A percentile compares a stretch with the other conserved stretches of the same genome.
These are phyloP conservation scores for Theobroma cacao DNA, from an alignment of 345 rosid species.

Conservation along the genomic window DNA sequence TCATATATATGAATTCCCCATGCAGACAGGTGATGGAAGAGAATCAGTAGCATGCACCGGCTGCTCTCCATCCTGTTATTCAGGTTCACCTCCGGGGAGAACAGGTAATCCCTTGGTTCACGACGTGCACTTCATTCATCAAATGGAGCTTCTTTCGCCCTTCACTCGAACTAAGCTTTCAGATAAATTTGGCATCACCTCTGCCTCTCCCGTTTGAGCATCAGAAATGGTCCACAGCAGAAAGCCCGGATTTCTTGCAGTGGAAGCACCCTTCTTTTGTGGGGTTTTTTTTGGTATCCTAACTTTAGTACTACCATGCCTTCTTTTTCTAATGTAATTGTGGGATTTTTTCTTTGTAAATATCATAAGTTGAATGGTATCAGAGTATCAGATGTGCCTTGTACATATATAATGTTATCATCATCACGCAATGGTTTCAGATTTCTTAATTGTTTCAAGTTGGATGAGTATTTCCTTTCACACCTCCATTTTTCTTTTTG, in stretches of 20 bases:
- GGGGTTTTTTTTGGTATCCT: slow-evolving; percentile 9
- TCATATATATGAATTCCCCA: background rate
- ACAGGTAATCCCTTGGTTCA: slow-evolving; percentile 68
- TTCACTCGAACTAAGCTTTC: slow-evolving; percentile 54
- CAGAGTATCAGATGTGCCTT: background rate
- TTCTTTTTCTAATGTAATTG: background rate
- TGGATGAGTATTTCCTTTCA: background rate
- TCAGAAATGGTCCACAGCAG: background rate
- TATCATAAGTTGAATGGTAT: background rate
- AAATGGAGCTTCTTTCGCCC: slow-evolving; percentile 63
- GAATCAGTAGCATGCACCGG: slow-evolving; percentile 32
- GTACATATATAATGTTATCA: background rate
- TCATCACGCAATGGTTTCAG: background rate
- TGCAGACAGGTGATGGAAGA: slow-evolving; percentile 36
- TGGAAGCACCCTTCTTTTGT: background rate
- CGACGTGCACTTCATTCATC: slow-evolving; percentile 62
- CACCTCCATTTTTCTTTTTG: background rate
- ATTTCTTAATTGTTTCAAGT: background rate
- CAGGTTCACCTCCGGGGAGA: slow-evolving; percentile 84
- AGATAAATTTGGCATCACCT: slow-evolving; percentile 35
- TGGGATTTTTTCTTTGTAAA: background rate
- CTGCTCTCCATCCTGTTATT: slow-evolving; percentile 40
- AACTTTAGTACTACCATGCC: background rate
- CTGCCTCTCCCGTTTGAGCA: slow-evolving; percentile 32
- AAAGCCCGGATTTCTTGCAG: background rate